Percentiles rank a stretch among this genome's conserved stretches.
These are phyloP conservation scores for Claviceps quebecensis DNA, from an alignment of 2,329 filamentous ascomycete species.

Conservation along the genomic window DNA sequence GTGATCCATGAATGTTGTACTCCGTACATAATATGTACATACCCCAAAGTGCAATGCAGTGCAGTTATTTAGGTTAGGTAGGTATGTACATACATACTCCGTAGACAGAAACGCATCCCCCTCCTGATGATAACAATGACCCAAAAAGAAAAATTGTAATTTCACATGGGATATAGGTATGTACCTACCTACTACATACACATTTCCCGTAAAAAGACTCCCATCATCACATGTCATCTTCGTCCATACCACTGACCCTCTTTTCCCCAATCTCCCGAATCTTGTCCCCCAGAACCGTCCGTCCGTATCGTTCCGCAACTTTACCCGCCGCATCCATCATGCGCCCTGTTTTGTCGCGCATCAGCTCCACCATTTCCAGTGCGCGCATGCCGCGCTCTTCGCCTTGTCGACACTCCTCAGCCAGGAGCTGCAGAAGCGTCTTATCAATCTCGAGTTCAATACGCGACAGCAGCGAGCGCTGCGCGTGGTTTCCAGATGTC, in stretches of 20 bases:
- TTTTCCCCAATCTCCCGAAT: slow-evolving; percentile 73
- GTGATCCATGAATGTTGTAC: too few relatives aligned
- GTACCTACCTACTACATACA: too few relatives aligned
- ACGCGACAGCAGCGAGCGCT: slow-evolving; percentile 52
- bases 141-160: not conserved
- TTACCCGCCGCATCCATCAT: slow-evolving; percentile 88
- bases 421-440: slow-evolving; percentile 74
- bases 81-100: too few relatives aligned
- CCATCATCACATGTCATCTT: slow-evolving; percentile 23
- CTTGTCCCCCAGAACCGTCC: slow-evolving; percentile 72
- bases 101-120: not conserved
- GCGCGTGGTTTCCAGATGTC: slow-evolving; percentile 41
- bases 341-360: slow-evolving; percentile 70
- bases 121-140: not conserved
- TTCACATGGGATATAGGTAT: not conserved
- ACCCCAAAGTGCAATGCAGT: too few relatives aligned
- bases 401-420: slow-evolving; percentile 77
- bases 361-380: slow-evolving; percentile 74
- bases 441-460: slow-evolving; percentile 83
- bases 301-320: slow-evolving; percentile 74
- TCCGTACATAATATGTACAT: too few relatives aligned
- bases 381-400: slow-evolving; percentile 93
- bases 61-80: too few relatives aligned
- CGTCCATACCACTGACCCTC: slow-evolving; percentile 46
- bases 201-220: not conserved